Evolutionary conservation across 192 early-diverging fungal species (phyloP), one percentile per base, ranked within the genome.

Genomic region (Umbelopsis sp.): DNA sequence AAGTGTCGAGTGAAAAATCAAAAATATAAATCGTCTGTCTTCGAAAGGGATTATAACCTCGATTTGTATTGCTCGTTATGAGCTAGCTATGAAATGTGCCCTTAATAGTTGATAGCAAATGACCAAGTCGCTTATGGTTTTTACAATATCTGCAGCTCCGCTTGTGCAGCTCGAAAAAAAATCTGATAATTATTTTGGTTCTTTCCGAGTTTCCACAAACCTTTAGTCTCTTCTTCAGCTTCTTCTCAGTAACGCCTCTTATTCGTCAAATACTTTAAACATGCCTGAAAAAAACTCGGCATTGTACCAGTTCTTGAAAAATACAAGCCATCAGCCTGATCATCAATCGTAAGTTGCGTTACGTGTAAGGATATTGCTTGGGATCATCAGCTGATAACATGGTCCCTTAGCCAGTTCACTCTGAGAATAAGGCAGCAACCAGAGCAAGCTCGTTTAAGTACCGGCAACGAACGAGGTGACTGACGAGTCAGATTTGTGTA

Each of bases 381-480:
- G 3, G 10, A 41, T 41, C 11, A 25, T 12, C 10, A n/a, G 30
- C 55, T 61, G 55, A 61, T n/a, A 1, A 37, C 4, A 2, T n/a
- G 22, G 3, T 9, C 11, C 22, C 22, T 27, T 35, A 61, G 55
- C 7, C 55, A 61, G 18, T 64, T 73, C 46, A 20, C 41, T 11
- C 52, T 78, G 16, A 47, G 48, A 41, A 53, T 68, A 27, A 68
- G 61, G 6, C 76, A 78, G 44, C 71, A 78, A 9, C 76, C 76
- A n/a, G 69, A 61, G 16, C 71, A 69, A 27, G 58, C 64, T 33
- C 71, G 68, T 15, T 49, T 78, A 5, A 78, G 76, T 25, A 70
- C 76, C 35, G 64, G 67, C 58, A 78, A 78, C 20, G 76, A 78
- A 73, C 70, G 68, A 73, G 76, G 76, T 73, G 69, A 33, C 8